Base-by-base conservation (phyloP, 225 moss, liverwort and hornwort species). In the Rhytidiadelphus loreus region DNA sequence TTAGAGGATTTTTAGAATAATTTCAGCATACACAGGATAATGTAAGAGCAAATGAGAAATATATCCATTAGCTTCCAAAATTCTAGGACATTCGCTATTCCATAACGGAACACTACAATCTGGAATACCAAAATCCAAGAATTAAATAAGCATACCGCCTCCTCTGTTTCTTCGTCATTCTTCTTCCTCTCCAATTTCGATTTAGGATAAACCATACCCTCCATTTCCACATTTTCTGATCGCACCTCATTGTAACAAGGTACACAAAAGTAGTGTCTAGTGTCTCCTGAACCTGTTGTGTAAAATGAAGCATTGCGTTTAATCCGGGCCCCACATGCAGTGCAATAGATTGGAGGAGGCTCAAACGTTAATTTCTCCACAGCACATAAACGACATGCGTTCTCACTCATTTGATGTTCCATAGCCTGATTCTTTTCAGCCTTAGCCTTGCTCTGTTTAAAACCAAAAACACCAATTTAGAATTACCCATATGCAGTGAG, bases 351-450 rank as follows among this genome's bases (percentile, higher is more conserved):
- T 88, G 98, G 98, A 90, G 98, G 97, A 76, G 97, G 98, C 91
- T 98, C 98, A 92, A 98, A 98, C 33, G 98, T 96, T 70, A 98
- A 96, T 90, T 96, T 98, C 91, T 98, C 98, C 57, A 98, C 98
- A 83, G 98, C 97, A 94, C 98, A 98, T 80, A 98, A 89, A 44
- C 95, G 97, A 90, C 98, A 98, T 71, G 98, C 97, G 90, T 97
- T 97, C 56, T 98, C 98, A 89, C 94, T 97, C 97, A 97, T 98
- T 93, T 96, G 95, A 86, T 98, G 96, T 91, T 98, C 98, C 98
- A 98, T 97, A 57, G 98, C 98, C 91, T 97, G 97, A 91, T 98
- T 98, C 87, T 98, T 98, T 87, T 98, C 98, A 85, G 96, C 98
- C 92, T 98, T 98, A 53, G 98, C 98, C 91, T 97, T 98, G 91